phyloP scores from a whole-genome alignment of 2,329 filamentous ascomycete species.

The Blastomyces gilchristii region DNA sequence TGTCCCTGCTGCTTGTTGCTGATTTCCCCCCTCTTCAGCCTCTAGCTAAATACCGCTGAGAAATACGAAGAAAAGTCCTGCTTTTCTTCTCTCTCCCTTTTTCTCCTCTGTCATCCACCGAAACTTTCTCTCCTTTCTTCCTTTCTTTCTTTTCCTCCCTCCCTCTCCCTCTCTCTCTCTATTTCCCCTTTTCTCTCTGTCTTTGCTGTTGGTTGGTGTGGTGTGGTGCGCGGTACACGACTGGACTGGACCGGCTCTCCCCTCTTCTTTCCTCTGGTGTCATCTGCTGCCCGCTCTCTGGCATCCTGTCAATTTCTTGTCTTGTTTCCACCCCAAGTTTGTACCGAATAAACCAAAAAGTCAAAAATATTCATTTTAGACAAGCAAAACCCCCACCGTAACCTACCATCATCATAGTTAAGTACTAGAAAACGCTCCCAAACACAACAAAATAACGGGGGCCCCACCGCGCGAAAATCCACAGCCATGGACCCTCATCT shows the following conservation, averaged over 20 bases:
- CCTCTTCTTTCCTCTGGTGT: not conserved
- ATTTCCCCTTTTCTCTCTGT: not conserved
- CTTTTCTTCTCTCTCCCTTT: not conserved
- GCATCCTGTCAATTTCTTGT: not conserved
- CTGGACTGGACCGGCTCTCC: not conserved
- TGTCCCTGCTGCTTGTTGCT: not conserved
- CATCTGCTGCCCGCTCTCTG: not conserved
- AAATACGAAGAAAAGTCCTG: not conserved
- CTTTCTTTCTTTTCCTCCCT: too few relatives aligned
- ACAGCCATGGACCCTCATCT: constrained; percentile 1
- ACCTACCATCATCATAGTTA: not conserved
- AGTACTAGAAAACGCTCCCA: not conserved
- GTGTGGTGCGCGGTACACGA: not conserved
- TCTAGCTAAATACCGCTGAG: not conserved
- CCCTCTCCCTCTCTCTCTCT: not conserved
- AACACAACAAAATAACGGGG: not conserved
- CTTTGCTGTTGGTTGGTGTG: not conserved
- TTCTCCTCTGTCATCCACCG: not conserved
- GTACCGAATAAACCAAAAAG: constrained; percentile 4
- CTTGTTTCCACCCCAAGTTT: not conserved
- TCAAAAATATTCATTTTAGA: not conserved
- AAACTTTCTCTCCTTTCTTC: not conserved
- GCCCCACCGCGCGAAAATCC: not conserved
- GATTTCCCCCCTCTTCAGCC: not conserved
- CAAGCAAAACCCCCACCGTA: not conserved